Conservation (phyloP, 371 early-diverging fungal genomes). For the Mucor ambiguus region DNA sequence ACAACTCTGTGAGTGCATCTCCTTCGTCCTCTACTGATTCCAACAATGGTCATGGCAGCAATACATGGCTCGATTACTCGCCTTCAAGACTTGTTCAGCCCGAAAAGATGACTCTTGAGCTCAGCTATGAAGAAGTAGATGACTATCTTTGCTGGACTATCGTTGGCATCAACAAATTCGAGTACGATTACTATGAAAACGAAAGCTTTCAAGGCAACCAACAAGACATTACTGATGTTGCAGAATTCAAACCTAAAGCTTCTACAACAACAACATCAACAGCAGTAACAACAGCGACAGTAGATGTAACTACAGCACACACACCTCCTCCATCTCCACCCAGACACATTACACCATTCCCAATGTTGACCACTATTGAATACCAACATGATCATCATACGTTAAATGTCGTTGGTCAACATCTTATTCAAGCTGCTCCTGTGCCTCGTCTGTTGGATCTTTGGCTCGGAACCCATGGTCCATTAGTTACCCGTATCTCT, state of each 20-base stretch:
- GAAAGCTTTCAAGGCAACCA: constrained; percentile 22
- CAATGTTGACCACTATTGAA: constrained; percentile 31
- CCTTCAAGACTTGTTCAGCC: constrained; percentile 40
- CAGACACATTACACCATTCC: constrained; percentile 36
- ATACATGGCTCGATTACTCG: constrained; percentile 35
- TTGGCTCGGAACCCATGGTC: constrained; percentile 45
- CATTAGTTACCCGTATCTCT: constrained; percentile 24
- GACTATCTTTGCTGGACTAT: constrained; percentile 88
- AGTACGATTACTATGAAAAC: constrained; percentile 54
- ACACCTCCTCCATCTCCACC: constrained; percentile 23
- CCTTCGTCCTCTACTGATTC: constrained; percentile 20
- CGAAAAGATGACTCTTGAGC: constrained; percentile 28
- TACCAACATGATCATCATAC: constrained; percentile 34
- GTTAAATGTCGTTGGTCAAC: constrained; percentile 34
- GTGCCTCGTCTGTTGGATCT: constrained; percentile 34
- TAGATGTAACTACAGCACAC: constrained; percentile 1
- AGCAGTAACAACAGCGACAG: neutral
- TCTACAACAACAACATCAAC: neutral
- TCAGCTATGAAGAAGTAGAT: constrained; percentile 53
- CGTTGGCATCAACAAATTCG: constrained; percentile 71
- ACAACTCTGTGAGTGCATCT: constrained; percentile 24
- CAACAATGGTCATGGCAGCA: constrained; percentile 9
- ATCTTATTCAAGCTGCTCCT: constrained; percentile 34
- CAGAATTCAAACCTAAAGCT: neutral
- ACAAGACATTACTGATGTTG: constrained; percentile 8